These are phyloP conservation scores for Parmales sp. DNA, from an alignment of 108 stramenopile species.

Conservation along the genomic window DNA sequence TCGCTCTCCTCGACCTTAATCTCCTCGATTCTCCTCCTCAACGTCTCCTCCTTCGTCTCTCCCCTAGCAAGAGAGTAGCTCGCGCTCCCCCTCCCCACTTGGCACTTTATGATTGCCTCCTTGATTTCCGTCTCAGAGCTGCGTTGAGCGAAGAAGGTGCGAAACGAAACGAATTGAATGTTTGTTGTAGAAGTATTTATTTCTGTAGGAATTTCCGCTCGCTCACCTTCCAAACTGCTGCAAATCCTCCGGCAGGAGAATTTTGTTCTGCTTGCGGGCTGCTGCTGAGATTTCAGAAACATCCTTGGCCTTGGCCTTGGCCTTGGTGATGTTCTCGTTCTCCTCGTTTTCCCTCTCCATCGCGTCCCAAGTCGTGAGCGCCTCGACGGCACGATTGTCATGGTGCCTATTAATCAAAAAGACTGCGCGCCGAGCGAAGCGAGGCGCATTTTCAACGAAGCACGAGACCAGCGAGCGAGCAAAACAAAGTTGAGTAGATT, in stretches of 20 bases:
- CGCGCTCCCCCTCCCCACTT: conserved; percentile 12
- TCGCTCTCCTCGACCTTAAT: background rate
- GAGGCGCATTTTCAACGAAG: too few species aligned
- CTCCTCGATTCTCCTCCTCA: conserved; percentile 3
- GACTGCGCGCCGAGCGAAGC: too few species aligned
- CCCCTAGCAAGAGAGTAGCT: background rate
- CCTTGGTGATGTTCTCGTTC: background rate
- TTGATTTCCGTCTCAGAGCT: too few species aligned
- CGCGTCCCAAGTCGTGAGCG: background rate
- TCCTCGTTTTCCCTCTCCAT: too few species aligned
- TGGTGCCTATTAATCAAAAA: background rate
- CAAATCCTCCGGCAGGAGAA: background rate
- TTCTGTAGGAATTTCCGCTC: background rate
- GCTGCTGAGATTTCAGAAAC: background rate
- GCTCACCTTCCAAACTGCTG: background rate
- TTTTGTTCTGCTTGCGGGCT: background rate
- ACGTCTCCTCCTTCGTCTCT: conserved; percentile 6
- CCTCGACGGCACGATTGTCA: background rate
- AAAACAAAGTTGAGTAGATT: too few species aligned
- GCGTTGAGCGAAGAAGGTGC: background rate
- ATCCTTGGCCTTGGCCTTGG: background rate
- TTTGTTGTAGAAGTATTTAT: background rate
- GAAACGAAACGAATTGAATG: background rate
- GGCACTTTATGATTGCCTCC: conserved; percentile 11
- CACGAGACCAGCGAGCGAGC: too few species aligned